Conservation (phyloP, 2,329 filamentous ascomycete species). For the Ophiocordyceps sinensis region DNA sequence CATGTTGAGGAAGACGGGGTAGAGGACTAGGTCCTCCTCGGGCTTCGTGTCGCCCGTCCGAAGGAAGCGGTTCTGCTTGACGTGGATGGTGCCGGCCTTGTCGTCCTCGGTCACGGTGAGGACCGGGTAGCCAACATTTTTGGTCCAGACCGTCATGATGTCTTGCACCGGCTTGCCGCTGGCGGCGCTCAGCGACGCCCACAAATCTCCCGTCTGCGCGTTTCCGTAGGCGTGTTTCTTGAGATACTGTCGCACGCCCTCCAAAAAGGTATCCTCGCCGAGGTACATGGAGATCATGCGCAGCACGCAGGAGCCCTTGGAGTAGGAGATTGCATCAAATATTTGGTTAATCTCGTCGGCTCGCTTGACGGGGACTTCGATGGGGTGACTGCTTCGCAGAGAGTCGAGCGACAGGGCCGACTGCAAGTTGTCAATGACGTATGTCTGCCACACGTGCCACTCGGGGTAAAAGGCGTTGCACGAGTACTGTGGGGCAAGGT, state of each 20-base stretch:
- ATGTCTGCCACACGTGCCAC: constrained; percentile 96
- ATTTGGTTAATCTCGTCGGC: constrained; percentile 97
- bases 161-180: constrained; percentile 83
- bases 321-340: constrained; percentile 95
- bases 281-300: constrained; percentile 96
- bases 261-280: constrained; percentile 83
- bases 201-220: constrained; percentile 80
- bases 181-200: constrained; percentile 73
- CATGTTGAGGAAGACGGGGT: constrained; percentile 78
- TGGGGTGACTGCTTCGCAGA: constrained; percentile 85
- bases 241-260: constrained; percentile 79
- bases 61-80: constrained; percentile 93
- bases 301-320: constrained; percentile 88
- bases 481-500: no score
- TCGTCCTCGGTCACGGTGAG: constrained; percentile 61
- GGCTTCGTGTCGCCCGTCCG: constrained; percentile 86
- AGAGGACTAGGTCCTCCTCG: constrained; percentile 78
- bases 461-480: constrained; percentile 93
- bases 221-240: constrained; percentile 97
- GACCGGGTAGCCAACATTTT: constrained; percentile 88
- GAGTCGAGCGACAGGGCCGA: constrained; percentile 80
- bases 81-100: constrained; percentile 55
- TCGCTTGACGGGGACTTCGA: constrained; percentile 89
- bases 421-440: constrained; percentile 85
- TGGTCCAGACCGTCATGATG: constrained; percentile 94